Base-by-base conservation (phyloP, 768 basidiomycete species). In the Cystobasidiopsis lactophilus region DNA sequence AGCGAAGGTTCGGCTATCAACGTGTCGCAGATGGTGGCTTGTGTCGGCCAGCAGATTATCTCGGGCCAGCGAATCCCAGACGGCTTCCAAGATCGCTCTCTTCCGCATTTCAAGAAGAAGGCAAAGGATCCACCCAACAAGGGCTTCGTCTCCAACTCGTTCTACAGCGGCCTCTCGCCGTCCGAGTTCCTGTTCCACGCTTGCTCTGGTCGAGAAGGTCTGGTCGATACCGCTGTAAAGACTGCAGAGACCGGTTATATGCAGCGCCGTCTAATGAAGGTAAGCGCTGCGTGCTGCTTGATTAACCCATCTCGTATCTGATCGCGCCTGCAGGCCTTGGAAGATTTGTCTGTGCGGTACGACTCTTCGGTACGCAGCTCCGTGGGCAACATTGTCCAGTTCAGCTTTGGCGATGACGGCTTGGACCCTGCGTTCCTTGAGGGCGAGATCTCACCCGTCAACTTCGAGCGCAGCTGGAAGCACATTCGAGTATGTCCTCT, bases 181-280 rank as follows among this genome's bases (percentile, higher is more conserved):
- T 89, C 89, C 18, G 93, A 99, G 64, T 99, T 99, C 70, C 66
- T 98, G 50, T 96, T 96, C 72, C 93, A 99, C 68, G 93, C 93
- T 51, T 95, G 98, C 60, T 93, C 89, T 14, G 93, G 93, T 53
- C 80, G 93, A 62, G 93, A 96, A 70, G 93, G 93, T 68, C 69
- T 99, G 50, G 91, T 99, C 62, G 93, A 99, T 69, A 99, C 93
- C 0, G 93, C 93, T 24, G 93, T 99, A 68, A 99, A 99, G 70
- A 99, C 93, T 0, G 93, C 93, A 14, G 93, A 98, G 68, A 98
- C 93, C 1, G 93, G 93, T 39, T 99, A 99, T 70, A 98, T 99
- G 91, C 86, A 91, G 63, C 78, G 93, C 47, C 83, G 93, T 52
- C 68, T 99, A 56, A 96, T 99, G 93, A 99, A 99, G 66, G 67